A percentile compares a stretch with the other conserved stretches of the same genome.
Evolutionary conservation across 305 asterid genomes (phyloP).

Genomic region (Fraxinus baroniana): DNA sequence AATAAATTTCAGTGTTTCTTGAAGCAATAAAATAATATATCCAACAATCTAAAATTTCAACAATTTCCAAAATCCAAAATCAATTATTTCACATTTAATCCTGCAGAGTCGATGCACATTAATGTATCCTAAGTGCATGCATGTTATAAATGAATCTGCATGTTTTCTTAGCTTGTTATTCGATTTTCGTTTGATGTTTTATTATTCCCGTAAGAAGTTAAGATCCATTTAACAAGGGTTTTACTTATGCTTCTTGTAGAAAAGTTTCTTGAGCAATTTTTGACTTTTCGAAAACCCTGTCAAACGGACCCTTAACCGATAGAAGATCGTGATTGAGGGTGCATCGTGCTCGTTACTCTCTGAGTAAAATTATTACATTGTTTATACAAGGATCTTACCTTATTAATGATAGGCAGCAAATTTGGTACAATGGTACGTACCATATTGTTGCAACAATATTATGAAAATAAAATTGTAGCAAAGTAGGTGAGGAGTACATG

Average conservation of each 20-base stretch:
- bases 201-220: background rate
- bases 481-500: conserved; percentile 21
- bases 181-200: background rate
- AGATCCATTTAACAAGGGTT: background rate
- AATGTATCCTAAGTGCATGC: background rate
- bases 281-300: background rate
- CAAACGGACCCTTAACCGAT: background rate
- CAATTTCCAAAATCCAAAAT: conserved; percentile 29
- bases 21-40: conserved; percentile 42
- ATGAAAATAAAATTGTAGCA: conserved; percentile 17
- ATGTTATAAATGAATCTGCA: background rate
- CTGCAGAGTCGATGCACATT: background rate
- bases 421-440: background rate
- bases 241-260: background rate
- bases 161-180: background rate
- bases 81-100: conserved; percentile 23
- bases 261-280: background rate
- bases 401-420: background rate
- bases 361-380: conserved; percentile 22
- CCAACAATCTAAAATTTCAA: conserved; percentile 16
- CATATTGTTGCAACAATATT: conserved; percentile 9
- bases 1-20: conserved; percentile 52
- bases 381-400: conserved; percentile 17
- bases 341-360: conserved; percentile 7
- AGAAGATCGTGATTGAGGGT: conserved; percentile 8